phyloP scores from a whole-genome alignment of 768 basidiomycete genomes.

The Calocybe gangraenosa region DNA sequence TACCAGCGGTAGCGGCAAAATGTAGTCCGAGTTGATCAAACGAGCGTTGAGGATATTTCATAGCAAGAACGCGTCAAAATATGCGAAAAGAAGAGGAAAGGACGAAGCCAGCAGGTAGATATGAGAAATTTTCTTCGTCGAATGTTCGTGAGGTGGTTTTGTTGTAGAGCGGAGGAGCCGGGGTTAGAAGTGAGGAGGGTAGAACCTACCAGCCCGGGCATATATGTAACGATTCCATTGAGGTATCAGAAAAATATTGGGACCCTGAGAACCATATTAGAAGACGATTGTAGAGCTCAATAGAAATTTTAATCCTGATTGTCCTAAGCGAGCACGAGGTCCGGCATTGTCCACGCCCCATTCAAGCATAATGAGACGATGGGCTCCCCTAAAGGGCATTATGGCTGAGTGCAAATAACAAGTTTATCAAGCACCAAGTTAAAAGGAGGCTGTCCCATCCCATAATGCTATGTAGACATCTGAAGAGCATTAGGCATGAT shows the following conservation, averaged over 20 bases:
- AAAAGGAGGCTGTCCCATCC: too few species aligned
- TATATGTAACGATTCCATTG: conserved; percentile 15
- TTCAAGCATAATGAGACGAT: conserved; percentile 1
- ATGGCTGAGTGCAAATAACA: too few species aligned
- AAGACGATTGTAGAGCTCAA: conserved; percentile 17
- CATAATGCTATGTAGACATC: too few species aligned
- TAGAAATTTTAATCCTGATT: conserved; percentile 13
- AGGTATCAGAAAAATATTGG: conserved; percentile 19
- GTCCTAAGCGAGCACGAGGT: conserved; percentile 19
- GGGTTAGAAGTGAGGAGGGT: conserved; percentile 2
- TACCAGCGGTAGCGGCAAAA: conserved; percentile 52
- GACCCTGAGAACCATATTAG: conserved; percentile 20
- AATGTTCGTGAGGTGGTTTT: conserved; percentile 4
- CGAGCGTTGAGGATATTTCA: conserved; percentile 24
- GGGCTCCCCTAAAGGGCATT: too few species aligned
- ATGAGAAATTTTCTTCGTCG: too few species aligned
- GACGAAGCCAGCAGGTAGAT: conserved; percentile 6
- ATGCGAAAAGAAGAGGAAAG: conserved; percentile 7
- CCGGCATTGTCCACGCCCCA: conserved; percentile 5
- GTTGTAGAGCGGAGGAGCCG: conserved; percentile 9
- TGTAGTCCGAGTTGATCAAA: conserved; percentile 42
- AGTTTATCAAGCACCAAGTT: too few species aligned
- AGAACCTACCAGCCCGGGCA: conserved; percentile 8
- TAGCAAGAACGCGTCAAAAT: conserved; percentile 7
- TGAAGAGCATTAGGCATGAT: too few species aligned